Evolutionary conservation across 139 green algal genomes (phyloP), one percentile per base, ranked within the genome.

Genomic region (Chlamydomonas eustigma): DNA sequence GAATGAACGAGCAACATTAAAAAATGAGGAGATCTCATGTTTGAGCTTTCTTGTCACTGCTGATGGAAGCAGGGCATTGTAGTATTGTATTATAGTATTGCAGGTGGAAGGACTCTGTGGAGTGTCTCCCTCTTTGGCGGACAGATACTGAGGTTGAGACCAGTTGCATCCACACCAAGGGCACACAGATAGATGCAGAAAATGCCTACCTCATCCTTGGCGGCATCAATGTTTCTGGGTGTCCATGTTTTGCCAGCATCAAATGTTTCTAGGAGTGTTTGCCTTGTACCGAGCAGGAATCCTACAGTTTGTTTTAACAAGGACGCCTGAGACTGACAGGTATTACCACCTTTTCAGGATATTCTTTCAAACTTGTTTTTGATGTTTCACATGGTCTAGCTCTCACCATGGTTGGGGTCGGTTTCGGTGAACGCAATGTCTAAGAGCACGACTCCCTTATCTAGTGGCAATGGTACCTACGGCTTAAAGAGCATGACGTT

Each of bases 181-280:
- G 89, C 89, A 70, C 90, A 93, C n/a, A 94, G 44, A 58, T 18
- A 58, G 44, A 58, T 82, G 85, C 95, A 97, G 81, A 97, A 97
- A 12, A 58, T 58, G 44, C 12, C 44, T 58, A 58, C 44, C 79
- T 97, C 93, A 34, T 97, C 91, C 34, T 83, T 71, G 3, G 86
- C 88, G 30, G 87, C 80, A 39, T 88, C 83, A 37, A 98, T 86
- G 28, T 73, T 84, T 63, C 91, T 86, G 5, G 85, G 84, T 39
- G 85, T 72, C 96, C 96, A 99, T 2, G 93, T 97, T 74, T 93
- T 96, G 4, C 96, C 96, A 39, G 94, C 95, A 73, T 99, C 94
- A 58, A 89, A 92, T 0, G 96, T 99, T 80, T 99, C 96, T 37
- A 99, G 87, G 58, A 99, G 87, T 0, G 96, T 99, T 75, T 99